Evolutionary conservation across 2,329 filamentous ascomycete species (phyloP).

Genomic region (Cryphonectria radicalis): DNA sequence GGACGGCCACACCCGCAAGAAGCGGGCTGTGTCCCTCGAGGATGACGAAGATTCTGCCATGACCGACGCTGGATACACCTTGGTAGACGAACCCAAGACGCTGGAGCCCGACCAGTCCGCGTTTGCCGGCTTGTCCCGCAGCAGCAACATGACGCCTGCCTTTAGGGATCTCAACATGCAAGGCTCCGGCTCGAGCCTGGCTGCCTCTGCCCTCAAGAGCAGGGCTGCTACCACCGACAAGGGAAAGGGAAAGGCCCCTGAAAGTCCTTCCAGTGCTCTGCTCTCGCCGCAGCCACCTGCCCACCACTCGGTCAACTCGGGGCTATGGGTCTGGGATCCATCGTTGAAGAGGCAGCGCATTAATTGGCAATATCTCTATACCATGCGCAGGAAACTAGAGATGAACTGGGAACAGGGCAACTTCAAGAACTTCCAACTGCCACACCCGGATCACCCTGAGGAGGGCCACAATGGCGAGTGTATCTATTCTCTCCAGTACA

Average conservation of each 20-base stretch:
- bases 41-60: conserved; percentile 52
- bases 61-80: conserved; percentile 40
- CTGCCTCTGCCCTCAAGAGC: conserved; percentile 33
- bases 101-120: conserved; percentile 32
- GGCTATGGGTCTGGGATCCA: conserved; percentile 56
- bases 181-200: conserved; percentile 39
- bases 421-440: conserved; percentile 86
- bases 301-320: conserved; percentile 40
- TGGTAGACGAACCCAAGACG: conserved; percentile 35
- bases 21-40: conserved; percentile 55
- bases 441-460: conserved; percentile 76
- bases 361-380: conserved; percentile 94
- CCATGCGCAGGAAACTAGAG: conserved; percentile 82
- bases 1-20: conserved; percentile 58
- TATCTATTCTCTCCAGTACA: conserved; percentile 93
- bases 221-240: conserved; percentile 39
- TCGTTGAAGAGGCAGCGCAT: conserved; percentile 62
- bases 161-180: conserved; percentile 42
- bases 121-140: conserved; percentile 33
- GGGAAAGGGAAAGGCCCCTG: conserved; percentile 39
- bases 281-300: conserved; percentile 11
- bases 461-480: conserved; percentile 85
- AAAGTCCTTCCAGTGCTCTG: conserved; percentile 17
- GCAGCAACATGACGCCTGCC: conserved; percentile 32
- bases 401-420: conserved; percentile 88